Conservation (phyloP, 257 asterid species). For the Solanum piurae region DNA sequence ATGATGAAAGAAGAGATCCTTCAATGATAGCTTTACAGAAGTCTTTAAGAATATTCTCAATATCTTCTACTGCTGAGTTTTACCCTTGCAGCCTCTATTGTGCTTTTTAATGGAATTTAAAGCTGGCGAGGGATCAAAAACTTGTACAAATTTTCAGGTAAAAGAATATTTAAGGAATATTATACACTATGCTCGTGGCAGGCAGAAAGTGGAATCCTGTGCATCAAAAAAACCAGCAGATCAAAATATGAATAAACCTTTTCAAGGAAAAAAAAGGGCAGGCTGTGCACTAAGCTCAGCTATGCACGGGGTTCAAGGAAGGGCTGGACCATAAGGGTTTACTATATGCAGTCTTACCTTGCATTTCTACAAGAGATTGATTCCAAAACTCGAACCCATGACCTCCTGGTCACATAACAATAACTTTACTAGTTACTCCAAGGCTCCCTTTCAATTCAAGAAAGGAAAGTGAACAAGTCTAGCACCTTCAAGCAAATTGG, state of each 20-base stretch:
- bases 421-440: neutral
- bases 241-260: neutral
- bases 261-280: neutral
- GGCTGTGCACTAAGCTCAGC: neutral
- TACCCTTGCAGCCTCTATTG: constrained; percentile 51
- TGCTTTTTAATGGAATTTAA: constrained; percentile 50
- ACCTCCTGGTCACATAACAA: neutral
- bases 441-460: neutral
- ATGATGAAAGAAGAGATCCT: constrained; percentile 69
- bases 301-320: neutral
- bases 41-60: constrained; percentile 43
- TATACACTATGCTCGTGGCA: constrained; percentile 81
- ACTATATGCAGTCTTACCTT: neutral
- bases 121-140: constrained; percentile 30
- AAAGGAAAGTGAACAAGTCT: neutral
- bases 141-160: constrained; percentile 48
- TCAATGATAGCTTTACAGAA: constrained; percentile 68
- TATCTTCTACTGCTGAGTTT: constrained; percentile 59
- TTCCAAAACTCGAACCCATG: neutral
- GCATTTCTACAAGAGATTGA: neutral
- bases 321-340: neutral
- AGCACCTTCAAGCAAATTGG: constrained; percentile 76
- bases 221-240: constrained; percentile 9
- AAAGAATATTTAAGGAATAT: constrained; percentile 48
- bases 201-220: constrained; percentile 86